Evolutionary conservation across 2,329 filamentous ascomycete genomes (phyloP).

Genomic region (Hymenoscyphus infarciens): DNA sequence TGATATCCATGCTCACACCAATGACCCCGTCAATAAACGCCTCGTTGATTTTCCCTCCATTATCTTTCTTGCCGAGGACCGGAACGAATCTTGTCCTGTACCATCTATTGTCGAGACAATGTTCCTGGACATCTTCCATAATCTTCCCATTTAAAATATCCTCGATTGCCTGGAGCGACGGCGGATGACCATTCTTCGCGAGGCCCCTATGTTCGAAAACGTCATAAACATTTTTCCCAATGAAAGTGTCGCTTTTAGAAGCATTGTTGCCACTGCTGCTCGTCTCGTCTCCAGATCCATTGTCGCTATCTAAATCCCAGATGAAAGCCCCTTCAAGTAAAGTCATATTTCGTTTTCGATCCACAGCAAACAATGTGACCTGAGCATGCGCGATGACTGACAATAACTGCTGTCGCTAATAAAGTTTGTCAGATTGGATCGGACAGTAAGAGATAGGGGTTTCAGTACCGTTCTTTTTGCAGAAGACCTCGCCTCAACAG

Average conservation of each 20-base stretch:
- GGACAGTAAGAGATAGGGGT: background rate
- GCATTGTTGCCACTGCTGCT: conserved; percentile 18
- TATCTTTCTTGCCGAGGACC: conserved; percentile 53
- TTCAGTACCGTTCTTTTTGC: conserved; percentile 53
- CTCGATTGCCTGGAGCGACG: conserved; percentile 56
- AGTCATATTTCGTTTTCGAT: conserved; percentile 57
- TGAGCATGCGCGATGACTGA: conserved; percentile 72
- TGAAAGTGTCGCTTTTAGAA: conserved; percentile 33
- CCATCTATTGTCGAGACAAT: conserved; percentile 50
- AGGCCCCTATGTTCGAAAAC: conserved; percentile 48
- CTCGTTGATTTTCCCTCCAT: conserved; percentile 47
- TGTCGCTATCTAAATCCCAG: conserved; percentile 41
- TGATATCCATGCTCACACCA: conserved; percentile 76
- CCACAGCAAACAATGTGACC: conserved; percentile 72
- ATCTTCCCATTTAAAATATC: conserved; percentile 60
- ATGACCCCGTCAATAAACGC: conserved; percentile 66
- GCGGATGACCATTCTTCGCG: conserved; percentile 32
- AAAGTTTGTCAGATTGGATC: background rate
- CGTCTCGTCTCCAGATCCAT: conserved; percentile 37
- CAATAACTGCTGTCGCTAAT: conserved; percentile 59
- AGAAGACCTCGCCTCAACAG: conserved; percentile 63
- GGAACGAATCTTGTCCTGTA: conserved; percentile 71
- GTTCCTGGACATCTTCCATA: conserved; percentile 61
- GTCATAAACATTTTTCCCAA: conserved; percentile 62
- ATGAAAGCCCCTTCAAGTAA: conserved; percentile 68